Evolutionary conservation across 495 filamentous ascomycete species (phyloP).

Genomic region (Aspergillus sclerotiicarbonarius): DNA sequence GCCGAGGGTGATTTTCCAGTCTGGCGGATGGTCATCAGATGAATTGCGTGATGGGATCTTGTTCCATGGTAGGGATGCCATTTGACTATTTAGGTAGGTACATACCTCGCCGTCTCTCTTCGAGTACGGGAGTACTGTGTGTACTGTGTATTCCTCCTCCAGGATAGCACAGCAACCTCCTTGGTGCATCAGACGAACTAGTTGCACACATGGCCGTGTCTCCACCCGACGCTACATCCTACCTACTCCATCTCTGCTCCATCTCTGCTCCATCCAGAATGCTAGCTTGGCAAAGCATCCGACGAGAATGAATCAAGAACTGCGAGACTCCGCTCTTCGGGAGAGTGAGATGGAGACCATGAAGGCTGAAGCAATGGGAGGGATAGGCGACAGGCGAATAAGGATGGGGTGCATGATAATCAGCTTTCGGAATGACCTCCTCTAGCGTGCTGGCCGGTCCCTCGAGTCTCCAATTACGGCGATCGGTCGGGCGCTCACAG

Average conservation of each 20-base stretch:
- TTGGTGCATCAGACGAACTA: background rate
- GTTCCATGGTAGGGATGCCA: background rate
- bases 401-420: slow-evolving; percentile 13
- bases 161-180: too few species aligned
- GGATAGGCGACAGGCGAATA: slow-evolving; percentile 3
- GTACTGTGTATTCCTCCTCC: too few species aligned
- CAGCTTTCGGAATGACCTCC: slow-evolving; percentile 7
- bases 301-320: background rate
- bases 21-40: background rate
- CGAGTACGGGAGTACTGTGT: too few species aligned
- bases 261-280: background rate
- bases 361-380: background rate
- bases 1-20: background rate
- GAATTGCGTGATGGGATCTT: background rate
- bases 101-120: too few species aligned
- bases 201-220: background rate
- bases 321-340: background rate
- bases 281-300: background rate
- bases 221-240: background rate
- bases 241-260: too few species aligned
- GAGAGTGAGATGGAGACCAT: too few species aligned
- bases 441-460: background rate
- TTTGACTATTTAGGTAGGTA: background rate
- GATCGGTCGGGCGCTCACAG: slow-evolving; percentile 15
- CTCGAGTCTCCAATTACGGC: slow-evolving; percentile 9